Evolutionary conservation across 805 yeast species (phyloP).

Genomic region (Candida loeiensis): DNA sequence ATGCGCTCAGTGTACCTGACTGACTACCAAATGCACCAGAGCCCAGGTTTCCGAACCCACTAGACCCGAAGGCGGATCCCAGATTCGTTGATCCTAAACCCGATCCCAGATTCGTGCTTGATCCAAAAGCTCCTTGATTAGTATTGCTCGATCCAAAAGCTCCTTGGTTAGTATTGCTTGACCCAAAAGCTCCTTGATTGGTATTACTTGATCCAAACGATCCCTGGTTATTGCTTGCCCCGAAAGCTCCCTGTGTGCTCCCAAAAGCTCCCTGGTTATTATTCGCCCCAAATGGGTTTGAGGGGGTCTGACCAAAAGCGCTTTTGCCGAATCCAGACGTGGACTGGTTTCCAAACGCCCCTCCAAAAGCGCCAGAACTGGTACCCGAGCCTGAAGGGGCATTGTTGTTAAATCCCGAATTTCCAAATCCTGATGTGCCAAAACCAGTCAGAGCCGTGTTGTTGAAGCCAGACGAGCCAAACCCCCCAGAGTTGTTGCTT

Average conservation of each 20-base stretch:
- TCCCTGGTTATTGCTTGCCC: neutral
- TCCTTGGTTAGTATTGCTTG: too few relatives aligned
- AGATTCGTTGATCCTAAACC: too few relatives aligned
- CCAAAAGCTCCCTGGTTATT: neutral
- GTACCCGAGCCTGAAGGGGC: constrained; percentile 8
- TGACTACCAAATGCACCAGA: neutral
- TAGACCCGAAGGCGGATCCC: constrained; percentile 9
- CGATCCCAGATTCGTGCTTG: neutral
- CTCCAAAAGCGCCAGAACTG: constrained; percentile 3
- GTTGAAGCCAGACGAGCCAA: constrained; percentile 6
- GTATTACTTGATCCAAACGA: constrained; percentile 6
- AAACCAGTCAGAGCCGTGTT: neutral
- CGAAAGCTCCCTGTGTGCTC: neutral
- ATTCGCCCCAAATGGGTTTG: neutral
- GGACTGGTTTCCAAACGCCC: constrained; percentile 6
- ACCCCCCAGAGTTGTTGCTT: constrained; percentile 8
- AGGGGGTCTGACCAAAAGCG: neutral
- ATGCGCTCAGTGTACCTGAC: constrained; percentile 23
- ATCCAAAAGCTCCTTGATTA: constrained; percentile 5
- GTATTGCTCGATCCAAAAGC: neutral
- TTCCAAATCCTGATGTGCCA: constrained; percentile 19
- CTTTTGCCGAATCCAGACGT: too few relatives aligned
- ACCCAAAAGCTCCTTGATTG: too few relatives aligned
- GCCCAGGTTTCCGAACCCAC: constrained; percentile 8
- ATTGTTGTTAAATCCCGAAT: constrained; percentile 15